Percentiles rank a stretch among this genome's conserved stretches.
These are phyloP conservation scores for Moesziomyces aphidis DNA, from an alignment of 1,284 basidiomycete genomes.

Conservation along the genomic window DNA sequence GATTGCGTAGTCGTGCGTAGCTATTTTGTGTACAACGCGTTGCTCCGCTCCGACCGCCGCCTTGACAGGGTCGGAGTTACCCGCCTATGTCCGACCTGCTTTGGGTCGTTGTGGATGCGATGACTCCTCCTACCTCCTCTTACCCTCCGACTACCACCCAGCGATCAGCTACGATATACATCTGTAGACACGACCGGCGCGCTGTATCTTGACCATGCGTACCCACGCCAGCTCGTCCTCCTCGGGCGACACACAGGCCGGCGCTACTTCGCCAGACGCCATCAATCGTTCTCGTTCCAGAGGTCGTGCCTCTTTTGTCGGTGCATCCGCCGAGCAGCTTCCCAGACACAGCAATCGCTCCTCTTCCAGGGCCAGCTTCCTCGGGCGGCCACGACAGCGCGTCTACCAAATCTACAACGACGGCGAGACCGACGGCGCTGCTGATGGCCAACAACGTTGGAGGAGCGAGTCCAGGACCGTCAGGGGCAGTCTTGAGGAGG, in stretches of 20 bases:
- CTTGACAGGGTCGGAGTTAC: not conserved
- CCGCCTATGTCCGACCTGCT: constrained; percentile 15
- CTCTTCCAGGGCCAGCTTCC: constrained; percentile 37
- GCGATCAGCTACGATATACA: not conserved
- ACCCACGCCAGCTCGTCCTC: not conserved
- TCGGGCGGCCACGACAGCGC: constrained; percentile 37
- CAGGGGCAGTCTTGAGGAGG: constrained; percentile 29
- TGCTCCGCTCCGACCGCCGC: not conserved
- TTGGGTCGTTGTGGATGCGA: no score
- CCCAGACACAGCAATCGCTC: constrained; percentile 25
- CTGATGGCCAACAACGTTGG: constrained; percentile 7
- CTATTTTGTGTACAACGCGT: not conserved
- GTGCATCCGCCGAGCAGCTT: constrained; percentile 12
- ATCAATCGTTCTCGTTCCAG: constrained; percentile 20
- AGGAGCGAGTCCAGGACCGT: constrained; percentile 41
- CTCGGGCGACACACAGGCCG: not conserved
- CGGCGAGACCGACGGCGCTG: not conserved
- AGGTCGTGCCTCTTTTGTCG: constrained; percentile 26
- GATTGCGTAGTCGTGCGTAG: constrained; percentile 4
- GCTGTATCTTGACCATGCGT: constrained; percentile 3
- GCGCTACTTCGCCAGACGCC: constrained; percentile 19
- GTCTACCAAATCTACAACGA: constrained; percentile 37
- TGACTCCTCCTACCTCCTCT: no score
- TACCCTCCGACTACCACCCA: no score
- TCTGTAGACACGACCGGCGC: constrained; percentile 1